These are phyloP conservation scores for Juncus effusus DNA, from an alignment of 176 grass and related monocot genomes.

Conservation along the genomic window DNA sequence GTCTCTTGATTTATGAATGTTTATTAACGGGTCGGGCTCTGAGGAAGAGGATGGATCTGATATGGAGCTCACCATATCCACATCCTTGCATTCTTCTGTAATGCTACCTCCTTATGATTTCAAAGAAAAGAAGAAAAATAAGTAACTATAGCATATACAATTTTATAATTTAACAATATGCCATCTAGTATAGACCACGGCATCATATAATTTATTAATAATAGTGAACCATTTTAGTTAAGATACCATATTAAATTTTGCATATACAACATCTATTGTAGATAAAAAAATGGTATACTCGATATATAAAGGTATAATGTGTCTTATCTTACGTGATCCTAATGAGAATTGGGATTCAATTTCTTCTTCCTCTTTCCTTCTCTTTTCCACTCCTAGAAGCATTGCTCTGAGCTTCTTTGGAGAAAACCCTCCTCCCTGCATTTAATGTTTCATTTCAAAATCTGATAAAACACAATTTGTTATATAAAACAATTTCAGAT, in stretches of 20 bases:
- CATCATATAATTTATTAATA: not conserved
- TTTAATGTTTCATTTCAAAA: not conserved
- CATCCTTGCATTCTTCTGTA: slow-evolving; percentile 78
- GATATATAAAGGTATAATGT: slow-evolving; percentile 21
- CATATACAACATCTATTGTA: not conserved
- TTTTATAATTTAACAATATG: not conserved
- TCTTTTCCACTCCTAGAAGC: slow-evolving; percentile 82
- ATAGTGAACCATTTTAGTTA: no score
- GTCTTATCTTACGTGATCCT: slow-evolving; percentile 54
- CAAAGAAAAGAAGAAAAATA: slow-evolving; percentile 10
- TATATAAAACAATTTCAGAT: no score
- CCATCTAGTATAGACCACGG: not conserved
- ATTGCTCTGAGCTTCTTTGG: slow-evolving; percentile 89
- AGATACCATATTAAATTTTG: no score
- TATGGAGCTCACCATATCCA: slow-evolving; percentile 71
- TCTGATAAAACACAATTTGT: no score
- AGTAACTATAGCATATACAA: not conserved
- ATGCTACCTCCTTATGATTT: slow-evolving; percentile 35
- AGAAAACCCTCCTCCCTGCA: slow-evolving; percentile 83
- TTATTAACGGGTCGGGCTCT: slow-evolving; percentile 30
- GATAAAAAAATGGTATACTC: not conserved
- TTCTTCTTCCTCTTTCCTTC: slow-evolving; percentile 55
- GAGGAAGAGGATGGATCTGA: slow-evolving; percentile 45
- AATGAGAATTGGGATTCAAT: slow-evolving; percentile 45
- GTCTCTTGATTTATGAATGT: slow-evolving; percentile 36